Percentiles rank a stretch among this genome's conserved stretches.
These are phyloP conservation scores for Papiliotrema flavescens DNA, from an alignment of 1,284 basidiomycete species.

Conservation along the genomic window DNA sequence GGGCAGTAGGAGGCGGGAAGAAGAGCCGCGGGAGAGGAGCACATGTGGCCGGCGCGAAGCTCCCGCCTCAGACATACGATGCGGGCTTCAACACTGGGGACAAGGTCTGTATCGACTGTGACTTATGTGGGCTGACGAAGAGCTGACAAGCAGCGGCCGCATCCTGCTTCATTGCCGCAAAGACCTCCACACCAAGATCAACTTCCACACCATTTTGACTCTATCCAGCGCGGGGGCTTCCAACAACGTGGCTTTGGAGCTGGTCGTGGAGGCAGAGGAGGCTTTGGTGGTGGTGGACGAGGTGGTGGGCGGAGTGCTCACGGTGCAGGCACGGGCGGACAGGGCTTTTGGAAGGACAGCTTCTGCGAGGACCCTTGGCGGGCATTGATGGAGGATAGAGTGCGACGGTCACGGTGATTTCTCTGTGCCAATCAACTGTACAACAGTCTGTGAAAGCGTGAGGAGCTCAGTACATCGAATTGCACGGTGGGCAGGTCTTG, in stretches of 20 bases:
- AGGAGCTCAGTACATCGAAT: too few relatives aligned
- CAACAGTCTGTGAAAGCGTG: too few relatives aligned
- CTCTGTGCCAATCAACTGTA: too few relatives aligned
- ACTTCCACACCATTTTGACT: conserved; percentile 6
- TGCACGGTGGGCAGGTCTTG: too few relatives aligned
- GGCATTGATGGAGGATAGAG: conserved; percentile 13
- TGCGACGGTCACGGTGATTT: too few relatives aligned
- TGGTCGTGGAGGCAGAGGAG: conserved; percentile 5
- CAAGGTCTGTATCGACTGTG: conserved; percentile 10
- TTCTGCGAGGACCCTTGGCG: conserved; percentile 41
- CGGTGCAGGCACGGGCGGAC: neutral
- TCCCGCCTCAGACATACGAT: neutral
- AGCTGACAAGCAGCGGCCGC: too few relatives aligned
- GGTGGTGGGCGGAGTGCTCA: conserved; percentile 6
- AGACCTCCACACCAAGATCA: neutral
- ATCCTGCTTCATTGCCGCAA: too few relatives aligned
- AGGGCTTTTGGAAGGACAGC: conserved; percentile 32
- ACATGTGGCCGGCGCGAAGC: neutral
- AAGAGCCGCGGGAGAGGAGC: conserved; percentile 18
- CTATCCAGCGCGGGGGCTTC: neutral
- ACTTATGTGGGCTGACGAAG: too few relatives aligned
- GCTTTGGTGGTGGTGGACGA: conserved; percentile 4
- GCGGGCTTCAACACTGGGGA: conserved; percentile 8
- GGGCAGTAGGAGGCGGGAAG: conserved; percentile 29
- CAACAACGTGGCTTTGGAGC: too few relatives aligned